phyloP scores from a whole-genome alignment of 306 rosid species.

The Elaeagnus macrophylla region DNA sequence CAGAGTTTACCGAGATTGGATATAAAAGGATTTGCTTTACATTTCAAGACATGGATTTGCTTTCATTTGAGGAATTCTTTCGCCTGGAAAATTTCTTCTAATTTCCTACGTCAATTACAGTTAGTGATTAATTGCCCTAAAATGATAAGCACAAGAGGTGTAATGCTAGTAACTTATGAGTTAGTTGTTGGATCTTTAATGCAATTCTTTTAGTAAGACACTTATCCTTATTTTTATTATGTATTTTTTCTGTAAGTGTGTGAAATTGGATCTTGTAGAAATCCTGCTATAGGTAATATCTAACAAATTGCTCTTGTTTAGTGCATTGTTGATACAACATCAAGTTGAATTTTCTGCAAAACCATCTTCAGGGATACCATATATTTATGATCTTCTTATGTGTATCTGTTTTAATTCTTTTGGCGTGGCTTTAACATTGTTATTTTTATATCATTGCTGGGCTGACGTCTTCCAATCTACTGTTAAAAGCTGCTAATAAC shows the following conservation, averaged over 20 bases:
- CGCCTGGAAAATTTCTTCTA: constrained; percentile 89
- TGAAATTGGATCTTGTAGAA: background rate
- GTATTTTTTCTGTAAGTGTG: background rate
- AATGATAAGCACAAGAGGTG: constrained; percentile 73
- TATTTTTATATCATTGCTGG: constrained; percentile 34
- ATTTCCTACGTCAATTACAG: constrained; percentile 97
- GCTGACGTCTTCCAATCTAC: constrained; percentile 44
- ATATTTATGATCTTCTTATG: background rate
- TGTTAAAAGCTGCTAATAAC: constrained; percentile 43
- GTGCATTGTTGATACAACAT: constrained; percentile 74
- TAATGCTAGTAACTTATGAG: constrained; percentile 70
- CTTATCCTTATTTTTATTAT: constrained; percentile 4
- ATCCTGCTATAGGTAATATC: constrained; percentile 9
- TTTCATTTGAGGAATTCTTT: constrained; percentile 96
- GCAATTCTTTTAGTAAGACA: constrained; percentile 62
- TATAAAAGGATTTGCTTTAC: constrained; percentile 31
- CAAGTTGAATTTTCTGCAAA: no score
- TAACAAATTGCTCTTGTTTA: constrained; percentile 25
- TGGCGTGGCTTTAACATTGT: constrained; percentile 2
- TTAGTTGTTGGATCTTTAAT: constrained; percentile 78
- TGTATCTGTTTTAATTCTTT: background rate
- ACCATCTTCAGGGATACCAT: constrained; percentile 42
- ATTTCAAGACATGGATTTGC: constrained; percentile 65
- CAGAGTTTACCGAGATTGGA: constrained; percentile 56
- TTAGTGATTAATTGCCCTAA: constrained; percentile 57